Base-by-base conservation (phyloP, 2,329 filamentous ascomycete species). In the Alternaria sp. region DNA sequence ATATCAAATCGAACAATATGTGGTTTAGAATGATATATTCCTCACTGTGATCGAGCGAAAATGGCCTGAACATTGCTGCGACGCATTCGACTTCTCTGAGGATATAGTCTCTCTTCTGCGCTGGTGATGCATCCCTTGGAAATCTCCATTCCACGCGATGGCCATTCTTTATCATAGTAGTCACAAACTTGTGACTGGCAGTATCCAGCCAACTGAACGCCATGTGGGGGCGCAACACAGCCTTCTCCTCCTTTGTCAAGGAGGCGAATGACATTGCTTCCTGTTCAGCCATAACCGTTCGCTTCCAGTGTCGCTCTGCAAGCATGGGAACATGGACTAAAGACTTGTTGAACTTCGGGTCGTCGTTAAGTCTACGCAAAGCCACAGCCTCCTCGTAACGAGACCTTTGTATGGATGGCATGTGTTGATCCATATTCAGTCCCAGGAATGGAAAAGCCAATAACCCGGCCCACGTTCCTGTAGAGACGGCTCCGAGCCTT, bases 201-300 rank as follows among this genome's bases (percentile, higher is more conserved):
- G 12, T 20, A n/a, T 49, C 45, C 30, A 49, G 45, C 45, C 45
- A 49, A 28, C 28, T 49, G 45, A 49, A 49, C 14, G 22, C 28
- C 28, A 49, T 49, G 30, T 28, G 34, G 30, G 45, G 45, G 11
- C 30, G 28, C 30, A 49, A 22, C 45, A 34, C 30, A n/a, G 18
- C 12, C 45, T 34, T 34, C n/a, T 49, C 45, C 28, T 34, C 18
- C 14, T 34, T 12, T 16, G 28, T 34, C 12, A 49, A 22, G 20
- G 28, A 34, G 45, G 7, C 45, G 18, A 49, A 34, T 34, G 45
- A 34, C 12, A 34, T 22, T 34, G 11, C 45, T 22, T 16, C n/a
- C 20, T 11, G 18, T 34, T 34, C 28, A 49, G 28, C 45, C 14
- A 6, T 14, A 34, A 30, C 28, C 14, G 11, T 49, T 22, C 12